These are phyloP conservation scores for Cordyceps fumosorosea DNA, from an alignment of 2,329 filamentous ascomycete species.

Conservation along the genomic window DNA sequence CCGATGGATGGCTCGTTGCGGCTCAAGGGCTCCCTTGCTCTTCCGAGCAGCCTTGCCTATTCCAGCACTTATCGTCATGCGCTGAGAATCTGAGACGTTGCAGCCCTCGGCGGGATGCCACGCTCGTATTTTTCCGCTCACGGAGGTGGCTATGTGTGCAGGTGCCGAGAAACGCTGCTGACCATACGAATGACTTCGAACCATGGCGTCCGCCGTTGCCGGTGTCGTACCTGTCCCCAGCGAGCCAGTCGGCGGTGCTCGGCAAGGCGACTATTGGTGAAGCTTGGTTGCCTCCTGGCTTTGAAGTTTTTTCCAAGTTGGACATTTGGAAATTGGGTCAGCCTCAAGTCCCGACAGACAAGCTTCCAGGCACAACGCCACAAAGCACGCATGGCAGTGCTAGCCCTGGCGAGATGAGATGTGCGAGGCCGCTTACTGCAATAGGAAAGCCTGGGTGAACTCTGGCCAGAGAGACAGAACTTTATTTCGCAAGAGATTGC, in stretches of 20 bases:
- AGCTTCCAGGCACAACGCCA: slow-evolving; percentile 5
- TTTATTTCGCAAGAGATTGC: too few relatives aligned
- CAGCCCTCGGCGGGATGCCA: not conserved
- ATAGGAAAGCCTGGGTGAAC: not conserved
- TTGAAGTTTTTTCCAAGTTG: not conserved
- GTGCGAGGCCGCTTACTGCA: not conserved
- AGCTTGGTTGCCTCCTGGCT: not conserved
- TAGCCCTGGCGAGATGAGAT: not conserved
- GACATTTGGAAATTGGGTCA: not conserved
- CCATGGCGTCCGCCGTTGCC: not conserved
- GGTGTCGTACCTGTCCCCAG: too few relatives aligned
- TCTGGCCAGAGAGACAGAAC: not conserved
- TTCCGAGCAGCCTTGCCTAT: not conserved
- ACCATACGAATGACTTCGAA: not conserved
- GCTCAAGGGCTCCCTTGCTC: not conserved
- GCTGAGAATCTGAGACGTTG: slow-evolving; percentile 10
- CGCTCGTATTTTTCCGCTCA: slow-evolving; percentile 2
- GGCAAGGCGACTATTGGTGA: not conserved
- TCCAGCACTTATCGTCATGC: not conserved
- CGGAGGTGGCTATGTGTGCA: slow-evolving; percentile 10
- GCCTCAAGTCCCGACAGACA: not conserved
- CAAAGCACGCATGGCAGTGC: not conserved
- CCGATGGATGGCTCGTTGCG: not conserved
- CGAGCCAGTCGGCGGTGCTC: not conserved
- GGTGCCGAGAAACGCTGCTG: not conserved